Evolutionary conservation across 768 basidiomycete species (phyloP).

Genomic region (Lyophyllum decastes): DNA sequence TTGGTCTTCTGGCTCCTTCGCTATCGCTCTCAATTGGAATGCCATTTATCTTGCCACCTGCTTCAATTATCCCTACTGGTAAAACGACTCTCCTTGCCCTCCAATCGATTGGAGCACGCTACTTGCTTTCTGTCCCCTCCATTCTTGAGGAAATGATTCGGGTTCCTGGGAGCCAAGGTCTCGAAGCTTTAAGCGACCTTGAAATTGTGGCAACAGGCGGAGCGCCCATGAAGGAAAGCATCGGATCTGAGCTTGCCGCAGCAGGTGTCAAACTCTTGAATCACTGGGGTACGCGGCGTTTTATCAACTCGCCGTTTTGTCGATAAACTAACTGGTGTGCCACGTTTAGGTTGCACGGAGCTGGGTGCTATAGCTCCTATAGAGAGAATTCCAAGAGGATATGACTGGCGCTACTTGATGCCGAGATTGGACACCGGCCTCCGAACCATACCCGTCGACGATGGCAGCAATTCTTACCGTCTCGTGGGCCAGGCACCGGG

Average conservation of each 20-base stretch:
- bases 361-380: constrained; percentile 39
- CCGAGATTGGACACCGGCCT: constrained; percentile 34
- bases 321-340: not conserved
- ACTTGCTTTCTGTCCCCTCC: constrained; percentile 39
- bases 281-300: constrained; percentile 35
- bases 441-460: constrained; percentile 25
- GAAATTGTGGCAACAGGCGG: constrained; percentile 39
- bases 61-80: constrained; percentile 36
- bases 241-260: constrained; percentile 28
- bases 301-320: not conserved
- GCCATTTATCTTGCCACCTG: constrained; percentile 36
- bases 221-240: constrained; percentile 38
- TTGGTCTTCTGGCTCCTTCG: constrained; percentile 35
- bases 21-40: constrained; percentile 38
- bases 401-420: constrained; percentile 40
- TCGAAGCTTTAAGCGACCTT: constrained; percentile 29
- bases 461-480: constrained; percentile 25
- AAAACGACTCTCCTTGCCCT: constrained; percentile 25
- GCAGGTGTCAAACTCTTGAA: constrained; percentile 38
- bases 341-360: constrained; percentile 32
- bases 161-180: constrained; percentile 23
- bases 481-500: constrained; percentile 34
- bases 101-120: constrained; percentile 28
- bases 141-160: constrained; percentile 37
- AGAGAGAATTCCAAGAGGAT: constrained; percentile 26